These are phyloP conservation scores for Hirschioporus abietinus DNA, from an alignment of 768 basidiomycete genomes.

Conservation along the genomic window DNA sequence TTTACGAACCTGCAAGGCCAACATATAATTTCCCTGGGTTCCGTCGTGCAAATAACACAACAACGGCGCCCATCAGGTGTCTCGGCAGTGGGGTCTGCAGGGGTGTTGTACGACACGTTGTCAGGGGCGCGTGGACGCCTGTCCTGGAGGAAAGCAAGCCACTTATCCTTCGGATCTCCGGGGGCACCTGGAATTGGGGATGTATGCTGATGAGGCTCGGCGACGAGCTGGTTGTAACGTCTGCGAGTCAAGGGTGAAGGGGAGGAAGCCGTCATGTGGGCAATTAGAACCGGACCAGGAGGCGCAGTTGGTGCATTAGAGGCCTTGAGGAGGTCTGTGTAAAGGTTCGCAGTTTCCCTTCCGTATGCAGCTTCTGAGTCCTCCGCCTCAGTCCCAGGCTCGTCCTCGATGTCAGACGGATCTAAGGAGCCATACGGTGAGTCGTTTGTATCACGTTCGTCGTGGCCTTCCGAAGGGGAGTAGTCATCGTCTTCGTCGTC, in stretches of 20 bases:
- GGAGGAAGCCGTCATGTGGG: conserved; percentile 43
- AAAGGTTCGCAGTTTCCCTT: conserved; percentile 43
- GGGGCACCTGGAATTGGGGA: not conserved
- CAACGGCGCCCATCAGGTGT: conserved; percentile 23
- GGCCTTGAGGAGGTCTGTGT: conserved; percentile 43
- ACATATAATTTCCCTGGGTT: conserved; percentile 66
- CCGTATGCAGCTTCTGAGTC: conserved; percentile 27
- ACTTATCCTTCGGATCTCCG: conserved; percentile 16
- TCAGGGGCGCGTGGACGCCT: conserved; percentile 20
- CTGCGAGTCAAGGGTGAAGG: conserved; percentile 44
- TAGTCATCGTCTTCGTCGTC: conserved; percentile 46
- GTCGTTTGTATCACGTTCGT: conserved; percentile 18
- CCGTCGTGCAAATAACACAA: conserved; percentile 72
- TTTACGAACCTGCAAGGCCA: conserved; percentile 74
- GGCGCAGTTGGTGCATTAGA: conserved; percentile 26
- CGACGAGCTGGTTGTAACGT: conserved; percentile 36
- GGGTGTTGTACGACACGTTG: conserved; percentile 16
- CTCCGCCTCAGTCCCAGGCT: conserved; percentile 27
- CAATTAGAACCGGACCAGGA: conserved; percentile 43
- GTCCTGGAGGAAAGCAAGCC: conserved; percentile 27
- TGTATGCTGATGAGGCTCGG: conserved; percentile 15
- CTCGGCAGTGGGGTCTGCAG: conserved; percentile 17
- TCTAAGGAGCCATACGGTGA: conserved; percentile 19
- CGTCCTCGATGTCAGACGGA: conserved; percentile 20
- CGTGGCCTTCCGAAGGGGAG: conserved; percentile 14